Percentiles rank a stretch among this genome's conserved stretches.
These are phyloP conservation scores for Solioccasus polychromus DNA, from an alignment of 768 basidiomycete genomes.

Conservation along the genomic window DNA sequence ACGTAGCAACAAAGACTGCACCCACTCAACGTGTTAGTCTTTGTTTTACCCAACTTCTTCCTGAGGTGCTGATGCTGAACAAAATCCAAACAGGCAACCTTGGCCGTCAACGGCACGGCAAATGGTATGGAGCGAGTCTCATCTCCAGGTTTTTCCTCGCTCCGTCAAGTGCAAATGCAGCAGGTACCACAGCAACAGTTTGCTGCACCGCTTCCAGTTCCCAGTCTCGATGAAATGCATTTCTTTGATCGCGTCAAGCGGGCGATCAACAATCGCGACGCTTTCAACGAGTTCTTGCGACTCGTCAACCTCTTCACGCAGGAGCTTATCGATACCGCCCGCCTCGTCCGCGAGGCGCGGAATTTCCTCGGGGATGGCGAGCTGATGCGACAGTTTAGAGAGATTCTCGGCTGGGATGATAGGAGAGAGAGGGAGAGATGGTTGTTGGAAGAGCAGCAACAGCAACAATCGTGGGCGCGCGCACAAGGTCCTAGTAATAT, in stretches of 20 bases:
- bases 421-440: conserved; percentile 57
- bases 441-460: conserved; percentile 44
- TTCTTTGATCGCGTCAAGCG: conserved; percentile 93
- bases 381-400: conserved; percentile 76
- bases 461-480: conserved; percentile 48
- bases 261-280: conserved; percentile 66
- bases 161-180: conserved; percentile 25
- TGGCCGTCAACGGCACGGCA: conserved; percentile 15
- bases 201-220: conserved; percentile 14
- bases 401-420: conserved; percentile 87
- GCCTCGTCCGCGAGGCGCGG: conserved; percentile 76
- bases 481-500: conserved; percentile 42
- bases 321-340: conserved; percentile 84
- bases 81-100: conserved; percentile 22
- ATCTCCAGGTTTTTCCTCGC: conserved; percentile 21
- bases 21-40: conserved; percentile 26
- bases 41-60: background rate
- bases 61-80: conserved; percentile 6
- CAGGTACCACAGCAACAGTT: conserved; percentile 22
- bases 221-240: conserved; percentile 55
- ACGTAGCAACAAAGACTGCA: conserved; percentile 23
- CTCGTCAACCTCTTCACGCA: conserved; percentile 93
- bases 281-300: conserved; percentile 93
- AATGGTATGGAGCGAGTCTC: conserved; percentile 21
- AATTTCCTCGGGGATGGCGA: conserved; percentile 78